phyloP scores from a whole-genome alignment of 2,329 filamentous ascomycete genomes.

The Chaetomium sp. region DNA sequence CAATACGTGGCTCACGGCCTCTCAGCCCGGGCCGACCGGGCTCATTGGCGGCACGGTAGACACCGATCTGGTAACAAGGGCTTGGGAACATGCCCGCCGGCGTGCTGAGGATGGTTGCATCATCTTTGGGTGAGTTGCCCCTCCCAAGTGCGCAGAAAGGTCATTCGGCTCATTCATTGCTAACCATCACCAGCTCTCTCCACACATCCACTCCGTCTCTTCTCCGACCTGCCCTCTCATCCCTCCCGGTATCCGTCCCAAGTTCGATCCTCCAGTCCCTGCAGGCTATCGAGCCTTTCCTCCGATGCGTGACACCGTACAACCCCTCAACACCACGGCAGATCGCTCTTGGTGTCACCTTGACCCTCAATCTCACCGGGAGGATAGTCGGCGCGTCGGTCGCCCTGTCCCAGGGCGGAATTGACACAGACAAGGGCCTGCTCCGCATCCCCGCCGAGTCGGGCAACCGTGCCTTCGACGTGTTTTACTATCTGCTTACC shows the following conservation, averaged over 20 bases:
- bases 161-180: constrained; percentile 16
- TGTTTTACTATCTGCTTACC: constrained; percentile 94
- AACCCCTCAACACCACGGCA: constrained; percentile 85
- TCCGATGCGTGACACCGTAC: constrained; percentile 82
- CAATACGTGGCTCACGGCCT: constrained; percentile 90
- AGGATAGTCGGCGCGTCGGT: constrained; percentile 75
- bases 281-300: constrained; percentile 80
- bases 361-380: constrained; percentile 80
- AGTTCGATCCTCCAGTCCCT: constrained; percentile 75
- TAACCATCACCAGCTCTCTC: constrained; percentile 64
- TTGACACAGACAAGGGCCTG: constrained; percentile 80
- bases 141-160: neutral
- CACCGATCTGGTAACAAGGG: constrained; percentile 71
- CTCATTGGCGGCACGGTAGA: constrained; percentile 78
- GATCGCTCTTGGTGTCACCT: constrained; percentile 75
- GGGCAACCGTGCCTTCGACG: constrained; percentile 92
- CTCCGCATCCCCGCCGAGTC: constrained; percentile 76
- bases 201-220: constrained; percentile 87
- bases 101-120: constrained; percentile 95
- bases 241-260: constrained; percentile 79
- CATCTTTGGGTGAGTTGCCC: constrained; percentile 70
- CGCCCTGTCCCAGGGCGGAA: constrained; percentile 80
- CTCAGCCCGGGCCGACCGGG: constrained; percentile 69
- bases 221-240: constrained; percentile 76
- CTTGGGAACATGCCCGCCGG: constrained; percentile 94